Evolutionary conservation across 2,329 filamentous ascomycete species (phyloP).

Genomic region (Arthrinium phaeospermum): DNA sequence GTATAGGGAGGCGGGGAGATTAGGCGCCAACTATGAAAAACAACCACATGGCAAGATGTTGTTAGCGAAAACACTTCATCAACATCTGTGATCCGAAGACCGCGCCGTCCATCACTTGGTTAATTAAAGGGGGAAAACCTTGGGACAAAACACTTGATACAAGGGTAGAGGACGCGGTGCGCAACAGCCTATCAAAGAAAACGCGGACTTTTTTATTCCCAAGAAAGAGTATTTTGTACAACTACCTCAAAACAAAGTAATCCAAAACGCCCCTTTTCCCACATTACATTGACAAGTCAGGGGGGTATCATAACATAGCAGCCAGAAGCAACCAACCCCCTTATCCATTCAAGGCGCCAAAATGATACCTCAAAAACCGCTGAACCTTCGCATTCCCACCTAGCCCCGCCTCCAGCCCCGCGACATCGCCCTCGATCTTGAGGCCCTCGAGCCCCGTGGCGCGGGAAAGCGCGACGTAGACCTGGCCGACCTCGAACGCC

Average conservation of each 20-base stretch:
- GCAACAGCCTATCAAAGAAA: neutral
- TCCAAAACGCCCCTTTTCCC: neutral
- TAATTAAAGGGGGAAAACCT: neutral
- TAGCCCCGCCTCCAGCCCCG: slow-evolving; percentile 35
- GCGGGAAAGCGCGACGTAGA: slow-evolving; percentile 63
- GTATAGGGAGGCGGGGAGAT: too few relatives aligned
- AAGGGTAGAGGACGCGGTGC: neutral
- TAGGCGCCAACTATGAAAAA: too few relatives aligned
- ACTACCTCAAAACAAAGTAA: neutral
- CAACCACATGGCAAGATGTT: too few relatives aligned
- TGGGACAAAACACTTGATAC: neutral
- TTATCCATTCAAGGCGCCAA: slow-evolving; percentile 34
- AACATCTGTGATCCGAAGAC: neutral
- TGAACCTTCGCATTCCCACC: slow-evolving; percentile 42
- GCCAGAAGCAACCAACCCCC: neutral
- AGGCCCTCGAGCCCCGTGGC: slow-evolving; percentile 55
- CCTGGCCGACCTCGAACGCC: slow-evolving; percentile 60
- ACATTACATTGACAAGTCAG: neutral
- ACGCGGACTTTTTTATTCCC: neutral
- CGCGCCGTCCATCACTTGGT: neutral
- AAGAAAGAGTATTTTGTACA: neutral
- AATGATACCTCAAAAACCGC: slow-evolving; percentile 41
- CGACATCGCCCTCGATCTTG: slow-evolving; percentile 37
- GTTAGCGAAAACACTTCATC: too few relatives aligned
- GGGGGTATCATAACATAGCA: neutral